Conservation (phyloP, 306 rosid species). For the Lathyrus sativus region DNA sequence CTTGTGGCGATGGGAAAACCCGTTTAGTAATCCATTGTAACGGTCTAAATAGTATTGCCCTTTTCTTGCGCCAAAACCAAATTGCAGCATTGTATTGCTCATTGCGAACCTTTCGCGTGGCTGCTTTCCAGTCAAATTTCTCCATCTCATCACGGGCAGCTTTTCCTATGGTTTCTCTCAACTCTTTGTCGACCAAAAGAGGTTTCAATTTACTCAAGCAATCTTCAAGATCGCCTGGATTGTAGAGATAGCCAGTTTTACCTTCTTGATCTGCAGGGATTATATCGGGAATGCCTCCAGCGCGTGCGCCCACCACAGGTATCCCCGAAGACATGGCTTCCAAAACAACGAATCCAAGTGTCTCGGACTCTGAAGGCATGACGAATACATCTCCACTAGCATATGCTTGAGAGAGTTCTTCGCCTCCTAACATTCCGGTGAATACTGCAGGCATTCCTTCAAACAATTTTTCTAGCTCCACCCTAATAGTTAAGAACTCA, state of each 20-base stretch:
- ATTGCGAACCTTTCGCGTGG: conserved; percentile 73
- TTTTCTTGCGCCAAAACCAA: conserved; percentile 97
- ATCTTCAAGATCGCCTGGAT: conserved; percentile 72
- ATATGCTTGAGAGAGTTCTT: conserved; percentile 94
- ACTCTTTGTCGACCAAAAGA: conserved; percentile 58
- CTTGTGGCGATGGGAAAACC: conserved; percentile 65
- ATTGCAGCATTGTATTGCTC: conserved; percentile 91
- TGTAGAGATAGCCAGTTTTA: conserved; percentile 72
- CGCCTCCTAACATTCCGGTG: conserved; percentile 95
- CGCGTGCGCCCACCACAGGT: conserved; percentile 92
- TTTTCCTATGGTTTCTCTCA: conserved; percentile 76
- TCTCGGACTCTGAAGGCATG: conserved; percentile 98
- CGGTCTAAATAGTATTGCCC: conserved; percentile 71
- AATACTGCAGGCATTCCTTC: conserved; percentile 88
- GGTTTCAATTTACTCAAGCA: conserved; percentile 80
- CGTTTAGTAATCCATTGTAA: conserved; percentile 73
- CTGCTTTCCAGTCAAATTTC: conserved; percentile 92
- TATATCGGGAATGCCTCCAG: conserved; percentile 94
- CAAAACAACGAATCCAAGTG: conserved; percentile 91
- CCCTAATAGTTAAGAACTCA: conserved; percentile 52
- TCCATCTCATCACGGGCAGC: conserved; percentile 92
- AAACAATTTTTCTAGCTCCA: conserved; percentile 87
- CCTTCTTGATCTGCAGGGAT: conserved; percentile 88
- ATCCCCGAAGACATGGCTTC: conserved; percentile 98
- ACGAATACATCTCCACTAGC: conserved; percentile 91